Evolutionary conservation across 2,329 filamentous ascomycete species (phyloP), one percentile per base, ranked within the genome.

Genomic region (Fusarium nematophilum): DNA sequence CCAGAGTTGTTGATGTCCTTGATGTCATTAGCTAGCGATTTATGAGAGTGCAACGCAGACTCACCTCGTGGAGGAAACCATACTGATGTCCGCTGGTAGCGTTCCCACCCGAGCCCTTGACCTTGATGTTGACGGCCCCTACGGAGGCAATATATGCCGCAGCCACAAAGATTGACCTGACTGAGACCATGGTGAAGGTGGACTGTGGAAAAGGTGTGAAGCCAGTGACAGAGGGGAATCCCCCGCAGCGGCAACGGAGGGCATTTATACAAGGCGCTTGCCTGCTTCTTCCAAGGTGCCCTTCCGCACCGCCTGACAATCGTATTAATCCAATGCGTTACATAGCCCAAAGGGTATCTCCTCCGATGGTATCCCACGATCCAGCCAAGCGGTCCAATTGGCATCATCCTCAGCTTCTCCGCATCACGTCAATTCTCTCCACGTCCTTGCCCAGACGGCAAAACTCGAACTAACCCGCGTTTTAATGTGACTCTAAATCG

Each of bases 1-100:
- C 89, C 88, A 2, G 85, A 88, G 71, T 90, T 85, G 72, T 86
- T 86, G 71, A 88, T 88, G 48, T 86, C 84, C 83, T 86, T 11
- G 15, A 9, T 3, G 4, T 1, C 2, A 4, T 9, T n/a, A 61
- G 49, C 30, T 11, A 9, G 15, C 6, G 6, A 14, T 13, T 8
- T 9, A 1, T 7, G 9, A 9, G 6, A 6, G 10, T 21, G 21
- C 21, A 4, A 21, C 6, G 21, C 3, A 8, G 2, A 38, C 68
- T 31, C 53, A 79, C 78, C 70, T 80, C 78, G 43, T 80, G 78
- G 3, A 80, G 68, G 57, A 80, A 78, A 1, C 78, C 78, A 62
- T 81, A 80, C 52, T 79, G 78, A 45, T 79, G 76, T 10, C 75
- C 76, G 14, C 75, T 77, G 0, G 78, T 81, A 10, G 68, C 71